Evolutionary conservation across 306 rosid species (phyloP).

Genomic region (Acmispon strigosus): DNA sequence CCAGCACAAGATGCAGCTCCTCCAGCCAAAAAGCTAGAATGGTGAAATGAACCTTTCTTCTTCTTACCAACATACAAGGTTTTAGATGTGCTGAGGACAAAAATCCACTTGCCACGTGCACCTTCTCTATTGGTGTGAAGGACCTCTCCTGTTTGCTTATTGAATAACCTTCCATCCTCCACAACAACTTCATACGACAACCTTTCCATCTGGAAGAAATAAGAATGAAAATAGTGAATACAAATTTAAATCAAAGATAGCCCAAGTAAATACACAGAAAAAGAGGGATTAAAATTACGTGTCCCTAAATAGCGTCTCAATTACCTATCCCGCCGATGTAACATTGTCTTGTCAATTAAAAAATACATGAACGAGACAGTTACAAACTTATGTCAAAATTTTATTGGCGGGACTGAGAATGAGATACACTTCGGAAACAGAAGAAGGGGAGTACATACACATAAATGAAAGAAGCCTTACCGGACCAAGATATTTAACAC

Average conservation of each 20-base stretch:
- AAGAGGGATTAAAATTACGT: neutral
- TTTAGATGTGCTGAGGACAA: conserved; percentile 81
- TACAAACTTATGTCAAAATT: no score
- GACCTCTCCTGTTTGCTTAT: conserved; percentile 40
- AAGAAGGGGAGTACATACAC: neutral
- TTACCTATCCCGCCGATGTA: no score
- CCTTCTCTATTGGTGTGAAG: conserved; percentile 49
- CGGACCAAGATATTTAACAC: conserved; percentile 89
- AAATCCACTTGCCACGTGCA: conserved; percentile 62
- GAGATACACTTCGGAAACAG: no score
- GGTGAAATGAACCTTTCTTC: conserved; percentile 83
- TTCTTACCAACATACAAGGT: conserved; percentile 58
- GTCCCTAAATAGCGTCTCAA: no score
- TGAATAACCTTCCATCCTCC: conserved; percentile 46
- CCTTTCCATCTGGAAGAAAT: conserved; percentile 53
- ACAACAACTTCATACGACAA: conserved; percentile 49
- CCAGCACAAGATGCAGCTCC: conserved; percentile 90
- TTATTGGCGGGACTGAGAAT: no score
- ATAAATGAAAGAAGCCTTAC: conserved; percentile 34
- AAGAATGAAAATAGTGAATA: neutral
- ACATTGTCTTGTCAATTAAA: no score
- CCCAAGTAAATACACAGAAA: neutral
- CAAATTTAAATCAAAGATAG: neutral
- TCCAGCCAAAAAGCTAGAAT: conserved; percentile 93
- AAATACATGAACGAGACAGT: no score